These are phyloP conservation scores for Verticillium isaacii DNA, from an alignment of 2,329 filamentous ascomycete species.

Conservation along the genomic window DNA sequence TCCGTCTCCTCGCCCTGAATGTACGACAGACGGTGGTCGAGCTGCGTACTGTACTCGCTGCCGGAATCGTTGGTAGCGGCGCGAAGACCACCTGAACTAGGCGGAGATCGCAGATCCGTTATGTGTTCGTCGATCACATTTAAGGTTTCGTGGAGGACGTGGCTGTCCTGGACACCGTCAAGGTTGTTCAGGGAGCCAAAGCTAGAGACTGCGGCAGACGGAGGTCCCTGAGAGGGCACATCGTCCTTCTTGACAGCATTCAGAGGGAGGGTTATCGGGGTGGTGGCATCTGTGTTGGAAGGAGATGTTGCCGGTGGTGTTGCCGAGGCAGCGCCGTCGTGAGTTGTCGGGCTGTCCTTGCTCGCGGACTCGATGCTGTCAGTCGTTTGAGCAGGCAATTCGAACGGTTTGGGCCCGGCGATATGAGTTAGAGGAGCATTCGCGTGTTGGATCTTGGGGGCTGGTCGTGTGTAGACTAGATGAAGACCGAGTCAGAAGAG, in stretches of 20 bases:
- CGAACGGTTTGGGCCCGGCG: neutral
- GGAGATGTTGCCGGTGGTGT: slow-evolving; percentile 10
- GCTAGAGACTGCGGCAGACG: slow-evolving; percentile 24
- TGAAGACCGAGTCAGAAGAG: slow-evolving; percentile 1
- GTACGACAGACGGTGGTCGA: slow-evolving; percentile 77
- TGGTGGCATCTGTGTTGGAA: slow-evolving; percentile 19
- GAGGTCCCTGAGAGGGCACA: slow-evolving; percentile 24
- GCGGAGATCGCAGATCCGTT: slow-evolving; percentile 67
- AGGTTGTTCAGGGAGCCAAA: slow-evolving; percentile 19
- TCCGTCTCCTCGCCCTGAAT: slow-evolving; percentile 94
- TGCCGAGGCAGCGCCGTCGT: neutral
- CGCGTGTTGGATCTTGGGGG: slow-evolving; percentile 36
- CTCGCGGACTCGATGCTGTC: neutral
- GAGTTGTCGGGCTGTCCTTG: neutral
- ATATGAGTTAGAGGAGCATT: neutral
- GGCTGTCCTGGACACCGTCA: slow-evolving; percentile 46
- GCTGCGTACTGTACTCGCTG: slow-evolving; percentile 82
- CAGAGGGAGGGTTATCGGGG: slow-evolving; percentile 33
- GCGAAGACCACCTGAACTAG: slow-evolving; percentile 47
- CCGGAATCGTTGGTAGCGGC: slow-evolving; percentile 66
- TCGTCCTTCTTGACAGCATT: slow-evolving; percentile 32
- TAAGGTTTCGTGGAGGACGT: slow-evolving; percentile 88
- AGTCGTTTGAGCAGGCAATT: neutral
- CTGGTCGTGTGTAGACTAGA: slow-evolving; percentile 57
- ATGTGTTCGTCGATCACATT: slow-evolving; percentile 98